Base-by-base conservation (phyloP, 129 eudicot genomes). In the Centella asiatica region DNA sequence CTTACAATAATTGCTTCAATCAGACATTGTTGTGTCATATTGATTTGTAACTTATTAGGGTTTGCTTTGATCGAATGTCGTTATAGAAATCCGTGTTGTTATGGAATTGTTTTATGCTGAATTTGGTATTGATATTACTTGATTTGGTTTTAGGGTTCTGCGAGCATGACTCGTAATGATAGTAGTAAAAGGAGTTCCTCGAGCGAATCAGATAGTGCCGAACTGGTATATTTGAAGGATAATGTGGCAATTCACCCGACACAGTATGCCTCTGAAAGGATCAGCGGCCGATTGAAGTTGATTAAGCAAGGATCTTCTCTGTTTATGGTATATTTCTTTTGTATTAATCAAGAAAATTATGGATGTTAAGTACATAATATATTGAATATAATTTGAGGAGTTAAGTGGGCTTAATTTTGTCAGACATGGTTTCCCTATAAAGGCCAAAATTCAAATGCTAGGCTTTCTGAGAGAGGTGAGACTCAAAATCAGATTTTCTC, bases 401-500 rank as follows among this genome's bases (percentile, higher is more conserved):
- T 51, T 60, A 40, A 60, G 13, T 26, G 44, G 19, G 29, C 28
- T 22, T 7, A 28, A 65, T 22, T 60, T 13, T 67, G 52, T 65
- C 22, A 93, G 99, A 81, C 96, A 17, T 93, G 99, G 99, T 82
- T 88, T 67, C 99, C 99, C 3, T 93, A 88, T 62, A 88, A 80
- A 80, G 99, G 88, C 37, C 90, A 87, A 49, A 83, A 75, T 74
- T 82, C 93, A 50, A 85, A 76, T 78, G 84, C 88, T 4, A 82
- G 88, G 74, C 68, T 84, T 64, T 82, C 96, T 9, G 96, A 83
- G 70, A 82, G 75, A 93, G 99, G 99, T 92, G 52, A 65, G 80
- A 56, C 52, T 66, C 13, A 23, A 37, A 39, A 17, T 2, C 13
- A 12, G 42, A 9, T 18, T 17, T 18, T 25, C 4, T 23, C 18